Conservation (phyloP, 179 eudicot species). For the Sideroxylon spinosum region DNA sequence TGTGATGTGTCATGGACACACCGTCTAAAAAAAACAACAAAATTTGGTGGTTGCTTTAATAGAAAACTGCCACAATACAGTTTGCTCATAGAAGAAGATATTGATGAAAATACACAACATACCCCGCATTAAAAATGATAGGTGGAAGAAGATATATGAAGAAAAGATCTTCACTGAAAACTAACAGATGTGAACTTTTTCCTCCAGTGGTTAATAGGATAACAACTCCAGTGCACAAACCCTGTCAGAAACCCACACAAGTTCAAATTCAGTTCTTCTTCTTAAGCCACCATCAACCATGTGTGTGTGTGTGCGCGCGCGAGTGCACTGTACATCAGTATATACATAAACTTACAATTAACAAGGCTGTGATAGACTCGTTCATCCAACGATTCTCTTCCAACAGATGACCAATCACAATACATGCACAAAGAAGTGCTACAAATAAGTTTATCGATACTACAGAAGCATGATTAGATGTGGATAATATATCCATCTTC, state of each 20-base stretch:
- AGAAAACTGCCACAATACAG: neutral
- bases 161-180: slow-evolving; percentile 98
- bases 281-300: neutral
- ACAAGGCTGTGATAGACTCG: slow-evolving; percentile 85
- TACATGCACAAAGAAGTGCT: slow-evolving; percentile 77
- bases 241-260: slow-evolving; percentile 42
- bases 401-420: slow-evolving; percentile 83
- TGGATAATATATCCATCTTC: slow-evolving; percentile 31
- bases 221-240: slow-evolving; percentile 72
- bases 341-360: slow-evolving; percentile 49
- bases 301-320: neutral
- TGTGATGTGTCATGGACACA: neutral
- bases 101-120: slow-evolving; percentile 16
- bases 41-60: neutral
- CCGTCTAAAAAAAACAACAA: neutral
- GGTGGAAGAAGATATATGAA: slow-evolving; percentile 98
- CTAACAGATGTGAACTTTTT: slow-evolving; percentile 75
- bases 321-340: neutral
- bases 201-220: slow-evolving; percentile 76
- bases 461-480: slow-evolving; percentile 71
- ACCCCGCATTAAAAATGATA: slow-evolving; percentile 98
- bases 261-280: slow-evolving; percentile 2
- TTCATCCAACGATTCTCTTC: slow-evolving; percentile 98
- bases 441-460: slow-evolving; percentile 82
- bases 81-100: neutral